phyloP scores from a whole-genome alignment of 106 monocot species.

The Ottelia alismoides region DNA sequence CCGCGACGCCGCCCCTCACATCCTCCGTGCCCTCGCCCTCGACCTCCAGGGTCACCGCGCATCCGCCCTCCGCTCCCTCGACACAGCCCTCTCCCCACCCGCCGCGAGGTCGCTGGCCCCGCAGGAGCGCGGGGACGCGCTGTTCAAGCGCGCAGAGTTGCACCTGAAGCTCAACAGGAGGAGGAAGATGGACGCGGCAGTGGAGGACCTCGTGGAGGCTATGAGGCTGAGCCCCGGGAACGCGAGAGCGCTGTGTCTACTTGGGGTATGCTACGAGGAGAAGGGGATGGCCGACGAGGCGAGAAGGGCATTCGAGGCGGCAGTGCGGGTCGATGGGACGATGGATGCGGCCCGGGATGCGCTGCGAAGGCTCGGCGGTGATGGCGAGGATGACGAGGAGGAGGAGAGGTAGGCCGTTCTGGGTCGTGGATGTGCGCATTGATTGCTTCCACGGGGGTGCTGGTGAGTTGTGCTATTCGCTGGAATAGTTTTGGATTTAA shows the following conservation, averaged over 20 bases:
- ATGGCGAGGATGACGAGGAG: too few relatives aligned
- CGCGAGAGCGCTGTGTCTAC: slow-evolving; percentile 34
- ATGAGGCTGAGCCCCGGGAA: slow-evolving; percentile 36
- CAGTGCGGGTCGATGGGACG: slow-evolving; percentile 25
- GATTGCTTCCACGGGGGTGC: too few relatives aligned
- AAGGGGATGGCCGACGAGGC: slow-evolving; percentile 49
- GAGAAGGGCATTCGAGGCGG: slow-evolving; percentile 33
- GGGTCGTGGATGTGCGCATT: too few relatives aligned
- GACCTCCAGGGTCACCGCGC: slow-evolving; percentile 55
- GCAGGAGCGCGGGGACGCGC: slow-evolving; percentile 60
- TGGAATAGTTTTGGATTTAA: too few relatives aligned
- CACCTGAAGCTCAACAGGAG: slow-evolving; percentile 25
- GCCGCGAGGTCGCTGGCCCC: slow-evolving; percentile 39
- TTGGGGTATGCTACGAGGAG: slow-evolving; percentile 74
- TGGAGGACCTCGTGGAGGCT: slow-evolving; percentile 57
- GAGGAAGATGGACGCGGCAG: slow-evolving; percentile 36
- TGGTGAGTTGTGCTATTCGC: too few relatives aligned
- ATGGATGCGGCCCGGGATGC: slow-evolving; percentile 23
- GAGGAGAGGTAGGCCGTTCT: too few relatives aligned
- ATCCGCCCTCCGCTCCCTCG: slow-evolving; percentile 55
- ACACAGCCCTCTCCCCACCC: slow-evolving; percentile 55
- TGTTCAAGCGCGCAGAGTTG: slow-evolving; percentile 70
- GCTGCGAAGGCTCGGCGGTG: slow-evolving; percentile 19
- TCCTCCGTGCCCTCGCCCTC: slow-evolving; percentile 71
- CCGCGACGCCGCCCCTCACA: slow-evolving; percentile 62